Base-by-base conservation (phyloP, 305 asterid genomes). In the Fraxinus dipetala region DNA sequence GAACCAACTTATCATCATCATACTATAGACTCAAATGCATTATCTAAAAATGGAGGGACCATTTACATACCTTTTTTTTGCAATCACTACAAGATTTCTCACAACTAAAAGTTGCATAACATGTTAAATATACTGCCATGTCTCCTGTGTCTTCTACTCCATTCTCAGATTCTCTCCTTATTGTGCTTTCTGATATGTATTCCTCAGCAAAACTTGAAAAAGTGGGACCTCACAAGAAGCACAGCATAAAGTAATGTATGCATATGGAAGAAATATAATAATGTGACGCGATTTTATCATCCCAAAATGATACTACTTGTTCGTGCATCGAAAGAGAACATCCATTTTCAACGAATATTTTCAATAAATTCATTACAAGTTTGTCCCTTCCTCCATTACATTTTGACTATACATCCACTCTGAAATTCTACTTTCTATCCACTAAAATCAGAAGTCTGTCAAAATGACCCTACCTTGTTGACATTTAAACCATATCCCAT, bases 11-110 rank as follows among this genome's bases (percentile, higher is more conserved):
- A 61, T 77, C 76, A 92, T 92, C 84, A 89, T 90, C 45, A 81
- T 63, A 67, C 74, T 73, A 67, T 81, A 70, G 90, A 84, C 88
- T 73, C 30, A 43, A 84, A 63, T 80, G 72, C 82, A 84, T 79
- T 80, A 20, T 59, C 74, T 83, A 84, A 88, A 87, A 84, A 54
- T 86, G 92, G 89, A 85, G 88, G 96, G 94, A 75, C 92, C 94
- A 84, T 81, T 54, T 48, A 18, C 43, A 0, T 77, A 28, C 59
- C 59, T 13, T 78, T 86, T 86, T 35, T 36, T 76, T 20, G 83
- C 79, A 83, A 86, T 90, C 89, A 80, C 84, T 79, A 56, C 22
- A 16, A 82, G 83, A 80, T 83, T 80, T 81, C 81, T 84, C 87
- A 85, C 87, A 82, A 78, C 67, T 26, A 84, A 84, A 82, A 86